Evolutionary conservation across 2,329 filamentous ascomycete genomes (phyloP).

Genomic region (Ascochyta fabae): DNA sequence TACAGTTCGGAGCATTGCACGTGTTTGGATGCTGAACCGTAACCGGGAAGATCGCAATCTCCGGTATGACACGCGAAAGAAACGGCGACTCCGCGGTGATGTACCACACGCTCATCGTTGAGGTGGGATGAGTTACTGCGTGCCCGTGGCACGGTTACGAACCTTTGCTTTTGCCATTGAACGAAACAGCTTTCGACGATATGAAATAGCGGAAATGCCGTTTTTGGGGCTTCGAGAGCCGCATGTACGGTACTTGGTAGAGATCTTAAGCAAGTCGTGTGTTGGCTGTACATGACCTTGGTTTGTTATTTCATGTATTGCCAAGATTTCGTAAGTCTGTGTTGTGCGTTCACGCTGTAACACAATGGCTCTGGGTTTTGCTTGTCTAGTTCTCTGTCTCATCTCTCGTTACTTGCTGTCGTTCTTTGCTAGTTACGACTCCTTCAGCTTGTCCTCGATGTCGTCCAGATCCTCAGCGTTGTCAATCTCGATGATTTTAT

Average conservation of each 20-base stretch:
- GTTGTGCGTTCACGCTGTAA: background rate
- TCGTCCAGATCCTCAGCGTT: conserved; percentile 80
- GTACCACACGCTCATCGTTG: background rate
- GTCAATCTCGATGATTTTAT: conserved; percentile 83
- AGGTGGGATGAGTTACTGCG: background rate
- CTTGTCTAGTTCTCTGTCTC: background rate
- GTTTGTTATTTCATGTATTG: background rate
- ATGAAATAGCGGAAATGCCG: background rate
- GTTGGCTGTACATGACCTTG: background rate
- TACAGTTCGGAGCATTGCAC: background rate
- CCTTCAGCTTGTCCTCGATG: conserved; percentile 72
- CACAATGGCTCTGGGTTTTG: background rate
- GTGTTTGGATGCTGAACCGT: background rate
- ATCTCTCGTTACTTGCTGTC: background rate
- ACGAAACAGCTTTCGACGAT: background rate
- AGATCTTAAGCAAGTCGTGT: background rate
- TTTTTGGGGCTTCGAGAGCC: background rate
- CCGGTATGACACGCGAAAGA: background rate
- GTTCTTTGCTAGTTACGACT: conserved; percentile 3
- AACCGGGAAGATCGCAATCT: background rate
- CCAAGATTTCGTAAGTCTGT: background rate
- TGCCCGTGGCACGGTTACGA: background rate
- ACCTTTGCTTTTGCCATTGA: background rate
- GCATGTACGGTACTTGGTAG: background rate
- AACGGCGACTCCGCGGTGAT: background rate